Percentiles rank a stretch among this genome's conserved stretches.
Conservation (phyloP, 441 rosid species). For the Pelargonium myrrhifolium region DNA sequence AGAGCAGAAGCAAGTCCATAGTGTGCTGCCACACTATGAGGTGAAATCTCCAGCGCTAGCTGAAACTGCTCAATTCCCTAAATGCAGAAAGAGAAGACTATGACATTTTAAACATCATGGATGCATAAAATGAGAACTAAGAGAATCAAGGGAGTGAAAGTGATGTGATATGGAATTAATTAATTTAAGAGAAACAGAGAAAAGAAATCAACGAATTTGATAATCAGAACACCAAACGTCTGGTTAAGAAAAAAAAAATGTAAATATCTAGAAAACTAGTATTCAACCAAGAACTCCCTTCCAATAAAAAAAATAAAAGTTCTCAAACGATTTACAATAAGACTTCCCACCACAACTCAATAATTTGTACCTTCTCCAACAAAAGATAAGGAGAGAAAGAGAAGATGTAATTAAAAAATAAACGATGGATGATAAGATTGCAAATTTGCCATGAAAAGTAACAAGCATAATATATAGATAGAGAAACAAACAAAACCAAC, state of each 20-base stretch:
- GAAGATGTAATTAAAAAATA: neutral
- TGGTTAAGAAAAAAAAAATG: neutral
- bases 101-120: slow-evolving; percentile 11
- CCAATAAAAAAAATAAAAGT: neutral
- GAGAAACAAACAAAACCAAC: neutral
- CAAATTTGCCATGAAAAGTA: neutral
- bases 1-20: slow-evolving; percentile 82
- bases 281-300: neutral
- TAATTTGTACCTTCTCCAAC: neutral
- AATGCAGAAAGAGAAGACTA: slow-evolving; percentile 23
- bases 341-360: neutral
- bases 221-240: neutral
- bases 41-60: slow-evolving; percentile 66
- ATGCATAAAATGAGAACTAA: slow-evolving; percentile 5
- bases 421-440: neutral
- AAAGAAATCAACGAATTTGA: neutral
- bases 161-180: neutral
- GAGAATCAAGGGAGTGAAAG: neutral
- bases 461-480: neutral
- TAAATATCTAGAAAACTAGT: neutral
- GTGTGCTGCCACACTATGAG: slow-evolving; percentile 64
- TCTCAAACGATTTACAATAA: neutral
- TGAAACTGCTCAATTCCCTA: slow-evolving; percentile 82
- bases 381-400: neutral
- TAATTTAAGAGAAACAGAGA: neutral